Conservation (phyloP, 306 rosid genomes). For the Vigna radiata region DNA sequence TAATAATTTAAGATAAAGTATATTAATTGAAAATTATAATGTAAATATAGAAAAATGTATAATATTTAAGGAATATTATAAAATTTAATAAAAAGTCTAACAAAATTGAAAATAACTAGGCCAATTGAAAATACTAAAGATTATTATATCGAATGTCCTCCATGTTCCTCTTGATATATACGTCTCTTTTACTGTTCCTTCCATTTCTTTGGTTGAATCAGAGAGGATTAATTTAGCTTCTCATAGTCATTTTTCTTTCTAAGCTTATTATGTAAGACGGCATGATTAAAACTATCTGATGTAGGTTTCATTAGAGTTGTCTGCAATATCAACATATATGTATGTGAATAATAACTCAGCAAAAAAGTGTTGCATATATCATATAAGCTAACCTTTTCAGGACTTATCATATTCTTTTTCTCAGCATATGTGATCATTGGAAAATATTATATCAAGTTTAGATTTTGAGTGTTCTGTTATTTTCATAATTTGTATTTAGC, state of each 20-base stretch:
- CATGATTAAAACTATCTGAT: conserved; percentile 82
- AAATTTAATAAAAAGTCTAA: too few species aligned
- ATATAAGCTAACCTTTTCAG: conserved; percentile 52
- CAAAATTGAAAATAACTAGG: too few species aligned
- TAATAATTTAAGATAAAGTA: too few species aligned
- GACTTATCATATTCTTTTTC: conserved; percentile 51
- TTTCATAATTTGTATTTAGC: too few species aligned
- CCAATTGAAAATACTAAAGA: too few species aligned
- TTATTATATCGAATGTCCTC: too few species aligned
- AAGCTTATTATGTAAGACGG: conserved; percentile 54
- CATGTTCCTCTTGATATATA: conserved; percentile 37
- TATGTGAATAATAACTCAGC: conserved; percentile 7
- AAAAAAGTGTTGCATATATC: neutral
- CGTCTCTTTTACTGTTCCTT: conserved; percentile 80
- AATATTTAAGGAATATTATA: too few species aligned
- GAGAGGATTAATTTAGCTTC: conserved; percentile 85
- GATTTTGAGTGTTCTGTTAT: too few species aligned
- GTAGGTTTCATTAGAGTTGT: conserved; percentile 85
- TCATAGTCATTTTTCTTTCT: conserved; percentile 56
- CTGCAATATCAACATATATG: conserved; percentile 45
- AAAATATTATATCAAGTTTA: too few species aligned
- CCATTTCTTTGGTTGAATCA: conserved; percentile 70
- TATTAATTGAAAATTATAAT: too few species aligned
- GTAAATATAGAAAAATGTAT: too few species aligned
- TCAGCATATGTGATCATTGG: conserved; percentile 59